Base-by-base conservation (phyloP, 2,329 filamentous ascomycete species). In the Epichloe gansuensis region DNA sequence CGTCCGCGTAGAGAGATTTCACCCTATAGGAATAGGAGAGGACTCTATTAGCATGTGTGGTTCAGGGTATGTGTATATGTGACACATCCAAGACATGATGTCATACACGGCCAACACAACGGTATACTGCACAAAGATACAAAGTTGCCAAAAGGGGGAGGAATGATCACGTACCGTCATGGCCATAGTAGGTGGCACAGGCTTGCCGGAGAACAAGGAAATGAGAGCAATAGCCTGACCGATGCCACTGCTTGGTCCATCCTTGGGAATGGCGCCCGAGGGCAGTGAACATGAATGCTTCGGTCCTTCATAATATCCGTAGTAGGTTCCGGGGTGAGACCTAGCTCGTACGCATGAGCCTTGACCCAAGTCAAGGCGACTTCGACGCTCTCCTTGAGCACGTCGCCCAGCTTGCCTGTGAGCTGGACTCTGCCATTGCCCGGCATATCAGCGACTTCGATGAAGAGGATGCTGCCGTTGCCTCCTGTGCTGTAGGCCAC, bases 281-380 rank as follows among this genome's bases (percentile, higher is more conserved):
- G 93, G 62, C 93, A 98, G 69, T 98, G 93, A 8, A 98, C 91
- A 65, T 98, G 93, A 56, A 98, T 85, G 68, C 85, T 90, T 57
- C 93, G 84, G 62, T 86, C 85, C 73, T 93, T 91, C 90, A 97
- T 96, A 63, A 98, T 91, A 66, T 98, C 91, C 59, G 91, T 86
- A 52, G 82, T 82, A 8, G 86, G 85, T 57, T 90, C 83, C 53
- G 83, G 76, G 4, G 88, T 90, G 42, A 98, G 75, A 9, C 90
- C 90, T 12, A 98, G 77, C 63, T 95, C 88, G 63, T 86, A 96
- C 3, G 91, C 91, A 67, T 98, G 91, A 4, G 89, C 88, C 69
- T 96, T 96, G 50, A 98, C 93, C 93, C 93, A 98, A 15, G 86
- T 91, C 37, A 97, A 77, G 11, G 93, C 93, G 21, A 98, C 93